These are phyloP conservation scores for Irpex sp. DNA, from an alignment of 1,284 basidiomycete species.

Conservation along the genomic window DNA sequence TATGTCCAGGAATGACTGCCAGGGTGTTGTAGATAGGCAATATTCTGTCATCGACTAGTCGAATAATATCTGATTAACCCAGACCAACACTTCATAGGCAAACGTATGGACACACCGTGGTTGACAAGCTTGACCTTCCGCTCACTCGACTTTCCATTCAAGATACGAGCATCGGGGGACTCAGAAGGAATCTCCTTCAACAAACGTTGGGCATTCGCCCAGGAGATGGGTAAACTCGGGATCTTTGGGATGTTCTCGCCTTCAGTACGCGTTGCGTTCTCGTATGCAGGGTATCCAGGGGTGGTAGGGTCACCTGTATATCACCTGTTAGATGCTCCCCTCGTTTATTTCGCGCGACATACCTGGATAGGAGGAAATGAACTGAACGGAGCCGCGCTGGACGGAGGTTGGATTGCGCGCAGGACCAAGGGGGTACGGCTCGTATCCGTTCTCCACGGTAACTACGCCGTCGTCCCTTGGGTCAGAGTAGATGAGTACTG, in stretches of 20 bases:
- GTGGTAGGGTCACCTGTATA: constrained; percentile 69
- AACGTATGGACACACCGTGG: not conserved
- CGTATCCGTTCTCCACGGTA: constrained; percentile 75
- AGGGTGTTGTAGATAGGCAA: constrained; percentile 89
- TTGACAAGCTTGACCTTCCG: constrained; percentile 3
- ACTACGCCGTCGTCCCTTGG: constrained; percentile 86
- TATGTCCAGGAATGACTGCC: constrained; percentile 85
- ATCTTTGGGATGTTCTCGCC: constrained; percentile 76
- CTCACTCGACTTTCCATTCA: constrained; percentile 59
- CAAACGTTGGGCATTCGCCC: constrained; percentile 62
- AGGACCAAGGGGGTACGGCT: constrained; percentile 80
- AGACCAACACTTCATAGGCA: too few species aligned
- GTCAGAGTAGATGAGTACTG: constrained; percentile 83
- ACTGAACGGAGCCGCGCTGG: constrained; percentile 88
- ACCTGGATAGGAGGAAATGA: constrained; percentile 73
- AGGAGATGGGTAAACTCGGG: constrained; percentile 78
- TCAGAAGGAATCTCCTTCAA: constrained; percentile 50
- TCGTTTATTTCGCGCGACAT: not conserved
- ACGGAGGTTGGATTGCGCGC: constrained; percentile 83
- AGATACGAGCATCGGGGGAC: constrained; percentile 41
- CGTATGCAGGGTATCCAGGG: constrained; percentile 85
- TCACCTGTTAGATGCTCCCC: not conserved
- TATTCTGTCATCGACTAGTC: constrained; percentile 67
- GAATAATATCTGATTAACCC: constrained; percentile 4
- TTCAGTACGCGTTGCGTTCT: constrained; percentile 71